Evolutionary conservation across 768 basidiomycete species (phyloP).

Genomic region (Coprinopsis strossmayeri): DNA sequence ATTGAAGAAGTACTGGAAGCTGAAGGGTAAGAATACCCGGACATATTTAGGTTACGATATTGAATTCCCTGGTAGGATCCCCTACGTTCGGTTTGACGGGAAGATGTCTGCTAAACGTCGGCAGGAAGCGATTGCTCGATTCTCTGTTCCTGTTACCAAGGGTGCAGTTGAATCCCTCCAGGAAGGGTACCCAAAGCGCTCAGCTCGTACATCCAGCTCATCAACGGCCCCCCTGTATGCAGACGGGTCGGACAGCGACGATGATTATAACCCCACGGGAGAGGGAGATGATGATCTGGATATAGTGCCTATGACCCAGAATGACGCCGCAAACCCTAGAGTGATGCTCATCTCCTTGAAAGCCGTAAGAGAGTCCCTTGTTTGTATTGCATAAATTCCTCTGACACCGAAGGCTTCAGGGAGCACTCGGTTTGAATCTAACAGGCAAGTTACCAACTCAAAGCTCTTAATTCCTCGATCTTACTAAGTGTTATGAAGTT

Average conservation of each 20-base stretch:
- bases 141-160: conserved; percentile 59
- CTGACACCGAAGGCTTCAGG: conserved; percentile 24
- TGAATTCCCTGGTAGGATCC: conserved; percentile 39
- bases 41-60: not conserved
- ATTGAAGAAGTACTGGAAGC: conserved; percentile 65
- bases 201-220: conserved; percentile 6
- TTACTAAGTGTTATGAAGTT: conserved; percentile 26
- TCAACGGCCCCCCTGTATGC: not conserved
- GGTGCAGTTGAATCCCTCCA: not conserved
- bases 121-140: conserved; percentile 68
- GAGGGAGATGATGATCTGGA: conserved; percentile 20
- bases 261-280: conserved; percentile 14
- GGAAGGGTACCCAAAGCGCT: not conserved
- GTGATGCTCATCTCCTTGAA: conserved; percentile 88
- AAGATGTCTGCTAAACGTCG: conserved; percentile 77
- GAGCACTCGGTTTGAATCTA: conserved; percentile 81
- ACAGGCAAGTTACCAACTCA: conserved; percentile 35
- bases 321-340: conserved; percentile 44
- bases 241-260: conserved; percentile 10
- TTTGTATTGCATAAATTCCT: not conserved
- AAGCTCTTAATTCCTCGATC: not conserved
- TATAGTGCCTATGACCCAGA: not conserved
- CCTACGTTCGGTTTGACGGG: conserved; percentile 80
- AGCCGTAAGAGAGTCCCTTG: conserved; percentile 30
- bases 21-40: conserved; percentile 39